Evolutionary conservation across 352 stramenopile species (phyloP), one percentile per base, ranked within the genome.

Genomic region (Phytophthora kernoviae): DNA sequence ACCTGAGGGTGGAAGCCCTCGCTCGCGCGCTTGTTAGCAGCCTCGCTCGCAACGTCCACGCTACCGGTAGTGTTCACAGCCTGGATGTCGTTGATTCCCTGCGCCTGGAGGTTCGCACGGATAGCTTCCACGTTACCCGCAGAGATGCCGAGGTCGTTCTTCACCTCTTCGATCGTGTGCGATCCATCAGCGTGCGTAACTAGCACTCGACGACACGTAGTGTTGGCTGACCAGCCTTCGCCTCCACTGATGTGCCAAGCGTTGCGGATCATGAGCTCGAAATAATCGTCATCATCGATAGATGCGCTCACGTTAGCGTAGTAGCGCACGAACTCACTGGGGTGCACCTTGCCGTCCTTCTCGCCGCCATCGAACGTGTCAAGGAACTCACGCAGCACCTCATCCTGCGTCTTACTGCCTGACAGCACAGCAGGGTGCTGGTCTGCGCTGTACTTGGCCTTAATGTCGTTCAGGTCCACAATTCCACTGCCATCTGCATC

Each of bases 251-350:
- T 91, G 66, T 92, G 84, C 84, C 84, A 94, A 20, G 82, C 82
- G 44, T 96, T 96, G 53, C 89, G 83, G 64, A 97, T 96, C 80
- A 98, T 92, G 39, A 97, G 75, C 68, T 97, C 90, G 58, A 97
- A 97, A 80, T 97, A 97, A 70, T 96, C 88, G 62, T 97, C 91
- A 55, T 91, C 75, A 54, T 96, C 84, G 52, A 97, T 97, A 26
- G 80, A 94, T 39, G 91, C 88, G 54, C 87, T 94, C 37, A 97
- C 70, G 53, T 96, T 96, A 18, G 73, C 70, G 66, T 97, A 97
- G 78, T 98, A 98, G 48, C 88, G 84, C 39, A 91, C 56, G 44
- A 96, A 97, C 62, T 98, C 88, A 42, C 75, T 75, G 40, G 73
- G 70, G 33, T 90, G 81, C 32, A 98, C 88, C 68, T 91, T 91